Percentiles rank a stretch among this genome's conserved stretches.
Evolutionary conservation across 1,284 basidiomycete genomes (phyloP).

Genomic region (Amylostereum areolatum): DNA sequence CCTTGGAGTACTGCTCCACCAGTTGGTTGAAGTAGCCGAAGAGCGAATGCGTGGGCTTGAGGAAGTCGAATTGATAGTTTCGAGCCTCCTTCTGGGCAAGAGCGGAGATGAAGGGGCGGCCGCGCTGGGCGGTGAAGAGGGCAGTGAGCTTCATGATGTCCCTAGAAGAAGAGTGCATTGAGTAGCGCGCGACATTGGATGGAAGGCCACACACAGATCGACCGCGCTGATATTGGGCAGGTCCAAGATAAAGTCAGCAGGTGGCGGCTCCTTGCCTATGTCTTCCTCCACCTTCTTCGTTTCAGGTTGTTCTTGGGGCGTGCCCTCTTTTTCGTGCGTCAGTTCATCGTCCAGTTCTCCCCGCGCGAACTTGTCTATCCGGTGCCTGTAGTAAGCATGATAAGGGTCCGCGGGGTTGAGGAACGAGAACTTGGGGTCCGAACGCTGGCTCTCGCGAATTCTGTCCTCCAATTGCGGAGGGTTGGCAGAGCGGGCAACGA

Average conservation of each 20-base stretch:
- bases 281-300: constrained; percentile 36
- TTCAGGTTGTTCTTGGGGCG: constrained; percentile 26
- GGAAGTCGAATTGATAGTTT: constrained; percentile 98
- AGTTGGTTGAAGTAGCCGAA: constrained; percentile 96
- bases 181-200: constrained; percentile 9
- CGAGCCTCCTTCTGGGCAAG: constrained; percentile 87
- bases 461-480: constrained; percentile 91
- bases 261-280: constrained; percentile 75
- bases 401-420: constrained; percentile 93
- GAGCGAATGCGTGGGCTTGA: constrained; percentile 91
- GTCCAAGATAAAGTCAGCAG: constrained; percentile 82
- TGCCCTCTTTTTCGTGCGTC: constrained; percentile 38
- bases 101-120: constrained; percentile 79
- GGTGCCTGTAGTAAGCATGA: constrained; percentile 93
- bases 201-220: constrained; percentile 67
- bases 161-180: constrained; percentile 32
- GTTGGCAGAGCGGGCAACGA: constrained; percentile 87
- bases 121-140: constrained; percentile 90
- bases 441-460: constrained; percentile 90
- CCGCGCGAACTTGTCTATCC: constrained; percentile 71
- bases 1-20: constrained; percentile 93
- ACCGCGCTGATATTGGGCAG: constrained; percentile 86
- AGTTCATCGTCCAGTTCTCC: constrained; percentile 70
- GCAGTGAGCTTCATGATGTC: constrained; percentile 93
- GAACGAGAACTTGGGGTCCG: constrained; percentile 96